These are phyloP conservation scores for Volvox africanus DNA, from an alignment of 139 green algal species.

Conservation along the genomic window DNA sequence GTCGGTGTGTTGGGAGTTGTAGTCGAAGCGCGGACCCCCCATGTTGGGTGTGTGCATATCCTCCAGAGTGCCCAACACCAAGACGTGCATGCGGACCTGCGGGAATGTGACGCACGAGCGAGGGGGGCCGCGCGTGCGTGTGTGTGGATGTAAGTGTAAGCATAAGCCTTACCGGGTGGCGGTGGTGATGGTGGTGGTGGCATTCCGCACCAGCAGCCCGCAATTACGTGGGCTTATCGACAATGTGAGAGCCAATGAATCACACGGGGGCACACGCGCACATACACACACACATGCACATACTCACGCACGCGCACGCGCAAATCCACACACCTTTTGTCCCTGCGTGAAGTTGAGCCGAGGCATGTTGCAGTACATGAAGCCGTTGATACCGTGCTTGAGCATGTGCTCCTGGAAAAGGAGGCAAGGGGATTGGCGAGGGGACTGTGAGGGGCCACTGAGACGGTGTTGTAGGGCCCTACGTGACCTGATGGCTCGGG, in stretches of 20 bases:
- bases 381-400: constrained; percentile 77
- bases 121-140: too few relatives aligned
- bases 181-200: neutral
- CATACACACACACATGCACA: constrained; percentile 2
- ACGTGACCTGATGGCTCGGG: too few relatives aligned
- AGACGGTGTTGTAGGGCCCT: too few relatives aligned
- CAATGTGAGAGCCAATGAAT: too few relatives aligned
- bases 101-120: too few relatives aligned
- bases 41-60: constrained; percentile 86
- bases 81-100: constrained; percentile 42
- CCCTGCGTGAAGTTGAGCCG: constrained; percentile 25
- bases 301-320: neutral
- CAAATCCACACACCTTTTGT: neutral
- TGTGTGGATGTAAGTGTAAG: too few relatives aligned
- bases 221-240: too few relatives aligned
- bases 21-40: constrained; percentile 33
- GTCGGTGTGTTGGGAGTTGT: constrained; percentile 10
- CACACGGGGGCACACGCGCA: too few relatives aligned
- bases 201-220: too few relatives aligned
- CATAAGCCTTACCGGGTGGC: too few relatives aligned
- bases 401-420: constrained; percentile 62
- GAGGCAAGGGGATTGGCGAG: neutral
- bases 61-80: constrained; percentile 45
- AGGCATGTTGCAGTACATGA: constrained; percentile 72
- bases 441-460: too few relatives aligned